Evolutionary conservation across 805 yeast species (phyloP).

Genomic region (Lipomyces yamadae): DNA sequence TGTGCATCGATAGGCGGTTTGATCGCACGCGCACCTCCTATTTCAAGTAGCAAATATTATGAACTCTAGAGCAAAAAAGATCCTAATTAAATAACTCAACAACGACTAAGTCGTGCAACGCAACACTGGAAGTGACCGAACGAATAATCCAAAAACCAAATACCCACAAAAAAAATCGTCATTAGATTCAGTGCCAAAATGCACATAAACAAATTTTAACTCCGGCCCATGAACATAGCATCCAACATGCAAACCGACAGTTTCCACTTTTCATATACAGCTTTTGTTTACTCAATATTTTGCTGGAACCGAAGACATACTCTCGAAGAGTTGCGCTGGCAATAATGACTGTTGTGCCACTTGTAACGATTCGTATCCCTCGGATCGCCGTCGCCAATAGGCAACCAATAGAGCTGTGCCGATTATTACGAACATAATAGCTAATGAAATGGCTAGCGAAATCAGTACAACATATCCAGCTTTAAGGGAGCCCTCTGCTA

Average conservation of each 20-base stretch:
- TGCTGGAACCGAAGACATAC: neutral
- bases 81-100: neutral
- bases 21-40: too few relatives aligned
- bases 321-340: constrained; percentile 21
- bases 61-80: too few relatives aligned
- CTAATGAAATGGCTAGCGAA: constrained; percentile 69
- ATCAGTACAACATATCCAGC: constrained; percentile 72
- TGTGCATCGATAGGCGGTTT: too few relatives aligned
- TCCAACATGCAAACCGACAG: neutral
- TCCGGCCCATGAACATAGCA: neutral
- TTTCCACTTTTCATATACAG: neutral
- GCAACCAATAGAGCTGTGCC: constrained; percentile 52
- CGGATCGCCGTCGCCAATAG: constrained; percentile 48
- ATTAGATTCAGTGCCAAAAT: too few relatives aligned
- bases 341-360: constrained; percentile 17
- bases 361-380: constrained; percentile 44
- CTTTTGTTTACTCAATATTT: neutral
- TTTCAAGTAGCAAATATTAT: neutral
- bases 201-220: neutral
- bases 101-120: neutral
- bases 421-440: constrained; percentile 51
- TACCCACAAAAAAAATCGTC: too few relatives aligned
- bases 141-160: too few relatives aligned
- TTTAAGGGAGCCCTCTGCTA: constrained; percentile 43
- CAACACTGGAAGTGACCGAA: neutral